Base-by-base conservation (phyloP, 169 alveolate species). In the Cryptosporidium bovis region DNA sequence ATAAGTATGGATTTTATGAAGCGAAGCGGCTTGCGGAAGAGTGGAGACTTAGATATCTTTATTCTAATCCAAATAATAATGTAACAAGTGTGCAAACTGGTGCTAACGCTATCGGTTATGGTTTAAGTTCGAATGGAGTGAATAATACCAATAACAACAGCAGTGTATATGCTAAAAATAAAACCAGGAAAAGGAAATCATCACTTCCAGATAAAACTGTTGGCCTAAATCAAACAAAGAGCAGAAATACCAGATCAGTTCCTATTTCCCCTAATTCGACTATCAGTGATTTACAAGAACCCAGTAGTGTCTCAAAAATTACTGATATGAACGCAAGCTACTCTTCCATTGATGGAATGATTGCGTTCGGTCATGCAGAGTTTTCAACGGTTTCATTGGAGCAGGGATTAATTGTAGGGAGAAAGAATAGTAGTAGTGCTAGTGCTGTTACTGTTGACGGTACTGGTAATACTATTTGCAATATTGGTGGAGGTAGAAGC, bases 11-110 rank as follows among this genome's bases (percentile, higher is more conserved):
- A 7, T 77, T 77, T 50, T 77, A 77, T 15, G 87, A 77, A 40
- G 87, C 87, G 4, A 77, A 77, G 15, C 40, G 87, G 0, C 71
- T 77, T 12, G 87, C 87, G 7, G 87, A 77, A 33, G 87, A 77
- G 31, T 77, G 87, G 87, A 56, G 87, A 27, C 64, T 77, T 7
- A 12, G 87, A 18, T 77, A 77, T 46, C 87, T 77, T 8, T 77
- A 77, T 48, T 77, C 87, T 1, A 24, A 77, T n/a, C 87, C 87
- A 40, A 77, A 58, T 29, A 66, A 31, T 34, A 34, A 40, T 34
- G 46, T 0, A 40, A 1, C 48, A 6, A 8, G 48, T 8, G 4
- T 40, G 48, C 48, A 40, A 8, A 40, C 48, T 8, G 12, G 36
- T 8, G 33, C 6, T 8, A 8, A 8, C 48, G 0, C 48, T 3